Base-by-base conservation (phyloP, 2,329 filamentous ascomycete genomes). In the Xylaria digitata region DNA sequence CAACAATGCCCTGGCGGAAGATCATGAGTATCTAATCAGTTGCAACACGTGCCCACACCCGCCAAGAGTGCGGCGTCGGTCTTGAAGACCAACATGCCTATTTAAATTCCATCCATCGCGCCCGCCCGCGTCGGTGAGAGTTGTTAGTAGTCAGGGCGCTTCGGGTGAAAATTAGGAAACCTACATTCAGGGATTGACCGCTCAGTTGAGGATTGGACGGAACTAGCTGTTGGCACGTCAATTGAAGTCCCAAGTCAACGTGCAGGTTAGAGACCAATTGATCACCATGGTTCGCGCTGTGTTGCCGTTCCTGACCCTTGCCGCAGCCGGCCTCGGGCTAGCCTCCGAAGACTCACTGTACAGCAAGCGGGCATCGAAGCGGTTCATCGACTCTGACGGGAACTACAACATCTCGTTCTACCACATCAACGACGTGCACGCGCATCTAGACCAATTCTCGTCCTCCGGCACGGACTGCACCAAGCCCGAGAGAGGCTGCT, bases 361-460 rank as follows among this genome's bases (percentile, higher is more conserved):
- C 72, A 87, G 84, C 76, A 79, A 79, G 70, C 82, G 82, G 40
- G 70, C 85, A 46, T 71, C 75, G 46, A 87, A 85, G 79, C 83
- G 85, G 40, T 83, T 81, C 66, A 77, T 84, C 53, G 82, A 86
- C 70, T 76, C 76, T 26, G 74, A 80, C 3, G 84, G 84, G 42
- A 81, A 87, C 71, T 86, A 82, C 75, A 87, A 87, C 74, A 83
- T 87, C 64, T 86, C 88, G 6, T 90, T 90, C 79, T 90, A 90
- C 78, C 89, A 91, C 76, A 83, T 91, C 81, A 91, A 91, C 74
- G 89, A 91, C 74, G 87, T 91, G 15, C 89, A 91, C 75, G 85
- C 89, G 15, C 89, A 91, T 74, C 80, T 91, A 19, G 88, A 90
- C 74, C 78, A 90, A 76, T 91, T 87, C 77, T 81, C 84, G 32